Percentiles rank a stretch among this genome's conserved stretches.
These are phyloP conservation scores for Urochloa ruziziensis DNA, from an alignment of 176 grass and related monocot species.

Conservation along the genomic window DNA sequence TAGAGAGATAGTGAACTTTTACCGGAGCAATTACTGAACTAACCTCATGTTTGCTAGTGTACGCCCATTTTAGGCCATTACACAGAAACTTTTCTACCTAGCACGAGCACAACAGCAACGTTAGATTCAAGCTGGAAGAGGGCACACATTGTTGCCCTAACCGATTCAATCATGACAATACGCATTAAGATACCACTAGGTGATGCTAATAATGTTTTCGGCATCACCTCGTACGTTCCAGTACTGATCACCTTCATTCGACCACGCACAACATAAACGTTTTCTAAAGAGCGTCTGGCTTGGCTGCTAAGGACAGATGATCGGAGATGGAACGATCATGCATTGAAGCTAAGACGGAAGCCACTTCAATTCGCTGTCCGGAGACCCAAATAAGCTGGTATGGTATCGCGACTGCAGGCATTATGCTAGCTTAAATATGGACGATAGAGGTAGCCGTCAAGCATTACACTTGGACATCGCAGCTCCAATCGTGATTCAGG, in stretches of 20 bases:
- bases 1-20: too few relatives aligned
- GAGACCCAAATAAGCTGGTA: background rate
- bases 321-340: background rate
- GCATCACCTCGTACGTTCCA: background rate
- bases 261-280: too few relatives aligned
- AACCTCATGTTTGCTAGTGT: background rate
- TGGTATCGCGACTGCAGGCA: background rate
- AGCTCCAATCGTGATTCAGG: background rate
- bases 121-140: background rate
- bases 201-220: background rate
- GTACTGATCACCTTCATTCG: background rate
- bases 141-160: background rate
- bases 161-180: background rate
- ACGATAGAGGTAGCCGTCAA: background rate
- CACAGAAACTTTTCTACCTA: too few relatives aligned
- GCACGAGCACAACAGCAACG: background rate
- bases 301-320: background rate
- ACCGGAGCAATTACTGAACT: too few relatives aligned
- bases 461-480: background rate
- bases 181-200: background rate
- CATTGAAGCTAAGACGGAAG: background rate
- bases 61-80: too few relatives aligned
- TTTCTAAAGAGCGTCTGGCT: background rate
- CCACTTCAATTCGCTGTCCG: background rate
- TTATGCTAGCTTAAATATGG: background rate